These are phyloP conservation scores for Chlorella vulgaris DNA, from an alignment of 139 green algal species.

Conservation along the genomic window DNA sequence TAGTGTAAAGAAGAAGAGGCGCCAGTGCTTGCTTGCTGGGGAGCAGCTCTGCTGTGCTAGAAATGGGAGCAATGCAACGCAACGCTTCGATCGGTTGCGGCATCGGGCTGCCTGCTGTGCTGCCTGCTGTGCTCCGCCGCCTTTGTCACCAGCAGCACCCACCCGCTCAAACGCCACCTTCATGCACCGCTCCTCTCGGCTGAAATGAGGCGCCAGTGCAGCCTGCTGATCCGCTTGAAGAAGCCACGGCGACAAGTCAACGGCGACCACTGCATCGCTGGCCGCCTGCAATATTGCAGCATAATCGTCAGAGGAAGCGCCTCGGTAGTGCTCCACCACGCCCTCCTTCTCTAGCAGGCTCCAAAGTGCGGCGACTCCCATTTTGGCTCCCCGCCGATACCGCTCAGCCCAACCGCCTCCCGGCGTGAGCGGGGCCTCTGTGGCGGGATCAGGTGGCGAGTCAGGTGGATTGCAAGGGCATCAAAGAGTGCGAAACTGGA, in stretches of 20 bases:
- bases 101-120: too few species aligned
- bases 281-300: background rate
- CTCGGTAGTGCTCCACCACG: constrained; percentile 9
- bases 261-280: constrained; percentile 38
- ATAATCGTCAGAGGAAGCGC: background rate
- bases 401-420: too few species aligned
- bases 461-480: too few species aligned
- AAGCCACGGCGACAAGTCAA: constrained; percentile 65
- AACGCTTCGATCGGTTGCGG: too few species aligned
- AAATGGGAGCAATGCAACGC: too few species aligned
- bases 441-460: too few species aligned
- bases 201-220: constrained; percentile 46
- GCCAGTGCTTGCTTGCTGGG: background rate
- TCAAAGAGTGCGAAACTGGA: too few species aligned
- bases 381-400: background rate
- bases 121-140: too few species aligned
- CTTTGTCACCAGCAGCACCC: too few species aligned
- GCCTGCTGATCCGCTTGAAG: constrained; percentile 51
- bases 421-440: too few species aligned
- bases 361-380: constrained; percentile 44
- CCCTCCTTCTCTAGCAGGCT: constrained; percentile 24
- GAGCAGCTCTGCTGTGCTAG: too few species aligned
- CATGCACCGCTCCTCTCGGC: constrained; percentile 36
- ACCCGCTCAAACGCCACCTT: constrained; percentile 69
- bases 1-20: background rate